Percentiles rank a stretch among this genome's conserved stretches.
phyloP scores from a whole-genome alignment of 495 filamentous ascomycete species.

The Tetracladium marchalianum region DNA sequence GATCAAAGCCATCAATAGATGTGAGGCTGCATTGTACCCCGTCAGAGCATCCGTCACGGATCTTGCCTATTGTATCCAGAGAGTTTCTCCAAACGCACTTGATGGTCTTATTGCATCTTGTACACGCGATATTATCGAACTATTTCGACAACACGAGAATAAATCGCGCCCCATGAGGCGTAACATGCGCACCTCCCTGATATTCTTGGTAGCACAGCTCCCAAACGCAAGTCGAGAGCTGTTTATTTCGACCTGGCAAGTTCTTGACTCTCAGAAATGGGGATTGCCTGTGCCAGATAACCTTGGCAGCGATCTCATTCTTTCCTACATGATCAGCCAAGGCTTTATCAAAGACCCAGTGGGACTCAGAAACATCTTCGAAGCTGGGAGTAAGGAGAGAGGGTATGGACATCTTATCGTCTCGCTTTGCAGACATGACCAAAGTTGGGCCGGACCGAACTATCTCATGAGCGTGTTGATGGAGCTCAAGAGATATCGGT shows the following conservation, averaged over 20 bases:
- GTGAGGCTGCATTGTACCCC: background rate
- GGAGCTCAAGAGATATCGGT: conserved; percentile 6
- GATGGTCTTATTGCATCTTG: background rate
- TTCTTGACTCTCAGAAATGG: background rate
- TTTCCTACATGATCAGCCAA: conserved; percentile 13
- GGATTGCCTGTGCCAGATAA: background rate
- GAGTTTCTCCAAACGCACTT: background rate
- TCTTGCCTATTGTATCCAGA: background rate
- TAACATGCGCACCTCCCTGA: background rate
- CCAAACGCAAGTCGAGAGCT: background rate
- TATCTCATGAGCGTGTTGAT: conserved; percentile 6
- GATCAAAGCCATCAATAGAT: too few species aligned
- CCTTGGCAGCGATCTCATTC: background rate
- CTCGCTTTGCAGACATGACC: conserved; percentile 5
- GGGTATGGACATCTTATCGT: too few species aligned
- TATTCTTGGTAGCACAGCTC: conserved; percentile 4
- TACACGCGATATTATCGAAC: background rate
- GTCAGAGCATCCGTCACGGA: background rate
- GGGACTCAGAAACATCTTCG: conserved; percentile 1
- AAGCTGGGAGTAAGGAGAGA: background rate
- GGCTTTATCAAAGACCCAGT: background rate
- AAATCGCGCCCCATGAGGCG: too few species aligned
- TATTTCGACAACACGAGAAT: background rate
- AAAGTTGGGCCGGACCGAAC: conserved; percentile 1
- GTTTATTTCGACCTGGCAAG: conserved; percentile 3